These are phyloP conservation scores for Gamsiella multidivaricata DNA, from an alignment of 192 early-diverging fungal genomes.

Conservation along the genomic window DNA sequence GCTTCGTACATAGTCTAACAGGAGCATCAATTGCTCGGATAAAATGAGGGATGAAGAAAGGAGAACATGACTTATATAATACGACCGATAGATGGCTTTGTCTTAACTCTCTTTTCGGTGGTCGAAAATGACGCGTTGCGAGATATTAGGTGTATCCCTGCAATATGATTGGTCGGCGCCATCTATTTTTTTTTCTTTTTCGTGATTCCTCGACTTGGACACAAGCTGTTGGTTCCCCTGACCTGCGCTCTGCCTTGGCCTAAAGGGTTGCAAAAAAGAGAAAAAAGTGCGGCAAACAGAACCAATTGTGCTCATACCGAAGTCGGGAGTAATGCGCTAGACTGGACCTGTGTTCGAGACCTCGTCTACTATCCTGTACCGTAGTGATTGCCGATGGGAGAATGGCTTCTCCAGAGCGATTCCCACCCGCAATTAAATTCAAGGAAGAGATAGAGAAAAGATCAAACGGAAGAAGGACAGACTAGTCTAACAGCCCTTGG, in stretches of 20 bases:
- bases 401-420: no score
- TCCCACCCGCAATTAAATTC: no score
- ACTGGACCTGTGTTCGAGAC: no score
- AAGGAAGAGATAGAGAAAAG: no score
- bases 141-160: not conserved
- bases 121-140: slow-evolving; percentile 15
- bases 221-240: slow-evolving; percentile 5
- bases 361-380: no score
- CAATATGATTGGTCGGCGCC: slow-evolving; percentile 12
- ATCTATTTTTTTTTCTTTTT: slow-evolving; percentile 16
- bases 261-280: not conserved
- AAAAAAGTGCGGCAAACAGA: slow-evolving; percentile 28
- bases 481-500: no score
- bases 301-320: not conserved
- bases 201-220: not conserved
- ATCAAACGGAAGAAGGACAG: no score
- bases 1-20: no score
- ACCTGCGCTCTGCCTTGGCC: slow-evolving; percentile 1
- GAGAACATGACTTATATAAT: no score
- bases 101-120: not conserved
- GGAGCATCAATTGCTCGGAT: no score
- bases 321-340: not conserved
- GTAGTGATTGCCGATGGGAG: no score
- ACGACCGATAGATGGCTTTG: not conserved
- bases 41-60: no score